Base-by-base conservation (phyloP, 495 filamentous ascomycete genomes). In the Tuber umbilicatum region DNA sequence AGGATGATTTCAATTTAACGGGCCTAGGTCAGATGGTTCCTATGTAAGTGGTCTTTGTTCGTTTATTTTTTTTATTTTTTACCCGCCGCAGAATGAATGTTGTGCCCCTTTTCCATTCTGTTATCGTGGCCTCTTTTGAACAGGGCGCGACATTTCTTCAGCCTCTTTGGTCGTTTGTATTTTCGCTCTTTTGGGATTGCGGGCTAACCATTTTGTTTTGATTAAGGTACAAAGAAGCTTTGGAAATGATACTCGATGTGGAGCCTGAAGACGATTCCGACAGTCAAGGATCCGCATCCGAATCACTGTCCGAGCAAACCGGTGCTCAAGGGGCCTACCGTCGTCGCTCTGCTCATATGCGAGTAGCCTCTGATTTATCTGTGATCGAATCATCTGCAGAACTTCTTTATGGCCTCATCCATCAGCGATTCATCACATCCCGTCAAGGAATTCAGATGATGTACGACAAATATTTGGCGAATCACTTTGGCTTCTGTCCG, bases 1-100 rank as follows among this genome's bases (percentile, higher is more conserved):
- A 99, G 84, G 95, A 99, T 89, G 95, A 99, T 83, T 99, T 99
- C 86, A 99, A 99, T 85, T 87, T 99, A 72, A 99, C 95, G 5
- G 95, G 95, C 37, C 87, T 99, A 75, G 93, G 97, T 84, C 91
- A 89, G 45, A 94, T 97, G 85, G 95, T 99, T 70, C 92, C 94
- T 73, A 97, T 97, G 94, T 81, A 70, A 75, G 79, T 77, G 31
- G 40, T 38, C 31, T 50, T 74, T 27, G 19, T 35, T 35, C 42
- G 38, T 19, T 64, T 43, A 37, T 72, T 41, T 47, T 50, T 78
- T 50, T 55, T 31, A 17, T 67, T 37, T 64, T 42, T 38, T 69
- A 35, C 47, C 70, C 12, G n/a, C 45, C 73, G 67, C 7, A 35
- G 70, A 68, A 41, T 0, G 27, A 35, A 35, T 64, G 27, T 14